Evolutionary conservation across 2,329 filamentous ascomycete species (phyloP), one percentile per base, ranked within the genome.

Genomic region (Madurella mycetomatis): DNA sequence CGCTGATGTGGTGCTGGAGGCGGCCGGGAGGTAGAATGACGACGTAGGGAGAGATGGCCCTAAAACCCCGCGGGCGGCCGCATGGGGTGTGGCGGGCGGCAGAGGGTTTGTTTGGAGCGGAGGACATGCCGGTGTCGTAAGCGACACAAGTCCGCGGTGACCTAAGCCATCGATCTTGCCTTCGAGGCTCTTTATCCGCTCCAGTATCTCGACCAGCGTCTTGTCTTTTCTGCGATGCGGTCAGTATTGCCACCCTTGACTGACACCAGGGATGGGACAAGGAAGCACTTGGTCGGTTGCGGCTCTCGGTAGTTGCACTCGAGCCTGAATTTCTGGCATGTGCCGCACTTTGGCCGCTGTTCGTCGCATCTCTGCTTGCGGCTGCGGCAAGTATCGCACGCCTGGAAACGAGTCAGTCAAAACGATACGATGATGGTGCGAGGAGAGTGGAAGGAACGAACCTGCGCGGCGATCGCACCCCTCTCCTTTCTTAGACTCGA

Each of bases 281-380:
- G 15, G 48, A 74, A 79, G 70, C 75, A 84, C 81, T 85, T 85
- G 50, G 82, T 85, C 37, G 81, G 81, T 61, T 78, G 76, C 25
- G 81, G 79, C 60, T 83, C 80, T 60, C 80, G 73, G 65, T 86
- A 86, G 58, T 74, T 73, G 66, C 83, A 86, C 40, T 80, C 77
- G 57, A 82, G 73, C 62, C 78, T 76, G 62, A 83, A 76, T 57
- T 77, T 76, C 55, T 76, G 71, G 66, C 83, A 86, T 15, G 80
- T 77, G 53, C 78, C 73, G 65, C 83, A 86, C 67, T 80, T 82
- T 16, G 83, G 83, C 52, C 81, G 73, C 62, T 76, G 72, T 65
- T 86, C 83, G 65, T 85, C 82, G 68, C 83, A 86, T 71, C 79
- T 82, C 60, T 84, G 82, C 68, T 86, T 86, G 60, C 83, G 79